Evolutionary conservation across 2,329 filamentous ascomycete species (phyloP), one percentile per base, ranked within the genome.

Genomic region (Lachnellula suecica): DNA sequence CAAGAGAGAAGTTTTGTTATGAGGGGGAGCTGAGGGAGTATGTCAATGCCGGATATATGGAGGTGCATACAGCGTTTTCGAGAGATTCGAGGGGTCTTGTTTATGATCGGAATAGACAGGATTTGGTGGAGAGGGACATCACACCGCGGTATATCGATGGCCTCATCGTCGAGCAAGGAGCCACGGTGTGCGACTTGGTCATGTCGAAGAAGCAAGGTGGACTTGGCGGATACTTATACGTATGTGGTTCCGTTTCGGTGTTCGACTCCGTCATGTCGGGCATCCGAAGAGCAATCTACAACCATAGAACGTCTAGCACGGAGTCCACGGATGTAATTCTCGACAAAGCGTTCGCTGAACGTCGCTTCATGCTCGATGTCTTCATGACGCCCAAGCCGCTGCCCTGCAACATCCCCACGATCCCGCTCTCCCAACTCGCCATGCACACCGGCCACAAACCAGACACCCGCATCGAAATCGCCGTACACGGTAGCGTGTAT

Each of bases 201-300:
- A 81, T 81, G 77, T 78, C 74, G 0, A 82, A 80, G 66, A 79
- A 76, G 41, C 76, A 79, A 42, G 78, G 78, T 4, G 77, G 78
- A 0, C 65, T 76, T 1, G 74, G 74, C 15, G 74, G 74, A 0
- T 73, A 77, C 48, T 2, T 79, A n/a, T n/a, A 77, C 53, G 71
- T 78, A 13, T 79, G 75, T 57, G 76, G 76, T 4, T 78, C 74
- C 0, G 70, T 77, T 4, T 69, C 73, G 2, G 74, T 72, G 13
- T 82, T 71, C 58, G 78, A 82, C 59, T 79, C 78, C 0, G 77
- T 82, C 43, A 79, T 82, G 73, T 75, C 68, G 5, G 79, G 79
- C 2, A 78, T 81, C 43, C 72, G 77, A n/a, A 77, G 77, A 62
- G 78, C 79, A 2, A 74, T 82, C 19, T 82, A 79, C 56, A 76